Evolutionary conservation across 2,329 filamentous ascomycete species (phyloP), one percentile per base, ranked within the genome.

Genomic region (Sarocladiaceae sp.): DNA sequence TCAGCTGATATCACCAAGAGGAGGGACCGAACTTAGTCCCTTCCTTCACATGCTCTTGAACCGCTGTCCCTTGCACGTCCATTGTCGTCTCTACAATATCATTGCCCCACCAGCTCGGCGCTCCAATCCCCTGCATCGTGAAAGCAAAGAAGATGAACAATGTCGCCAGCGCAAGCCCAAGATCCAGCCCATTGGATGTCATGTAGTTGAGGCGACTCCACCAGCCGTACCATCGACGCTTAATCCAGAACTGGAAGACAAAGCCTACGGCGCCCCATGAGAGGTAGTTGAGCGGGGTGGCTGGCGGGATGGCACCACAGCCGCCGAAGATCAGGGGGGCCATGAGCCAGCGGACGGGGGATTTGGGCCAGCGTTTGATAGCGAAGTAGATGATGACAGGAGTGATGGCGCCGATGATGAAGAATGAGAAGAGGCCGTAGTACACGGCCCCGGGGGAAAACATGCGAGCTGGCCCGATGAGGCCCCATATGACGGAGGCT

Each of bases 181-280:
- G 69, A 52, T 88, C 84, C 39, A 88, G 67, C 0, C 77, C 83
- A 0, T 82, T 83, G 11, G 80, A 82, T 0, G 83, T 82, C 48
- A 88, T 63, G 54, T 85, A 88, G 64, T 87, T 88, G 56, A 85
- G 76, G 20, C 81, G 72, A 61, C 76, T 78, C 85, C 85, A 88
- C 84, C 84, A 88, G 21, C 66, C 73, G 49, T 78, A 79, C 58
- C 78, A 72, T 12, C 72, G 70, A 55, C 76, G 75, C 60, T 80
- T 79, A 57, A 88, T 76, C 55, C 68, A 72, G 59, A 78, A 79
- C 59, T 88, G 83, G 68, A 88, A 88, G 24, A 84, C 49, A 52
- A 78, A 80, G 23, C 84, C 85, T 3, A 88, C 80, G 45, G 83
- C 64, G 15, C 80, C 82, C 83, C 84, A 88, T n/a, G 75, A 73